Evolutionary conservation across 2,329 filamentous ascomycete species (phyloP).

Genomic region (Alternaria brassicicola): DNA sequence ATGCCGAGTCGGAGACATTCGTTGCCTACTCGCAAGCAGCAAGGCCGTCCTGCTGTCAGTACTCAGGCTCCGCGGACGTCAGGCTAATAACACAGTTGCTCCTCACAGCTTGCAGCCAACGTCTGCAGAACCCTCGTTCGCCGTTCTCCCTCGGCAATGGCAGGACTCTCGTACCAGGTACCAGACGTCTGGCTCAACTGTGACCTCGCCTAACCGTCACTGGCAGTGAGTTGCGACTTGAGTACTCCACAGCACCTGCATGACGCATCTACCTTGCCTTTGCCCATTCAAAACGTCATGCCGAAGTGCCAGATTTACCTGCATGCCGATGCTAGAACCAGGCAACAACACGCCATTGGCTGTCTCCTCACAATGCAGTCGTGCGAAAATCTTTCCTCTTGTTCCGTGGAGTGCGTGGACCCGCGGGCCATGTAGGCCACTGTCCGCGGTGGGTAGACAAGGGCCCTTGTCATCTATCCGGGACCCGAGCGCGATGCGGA

Average conservation of each 20-base stretch:
- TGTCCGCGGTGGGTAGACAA: not conserved
- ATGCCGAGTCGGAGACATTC: not conserved
- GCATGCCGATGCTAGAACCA: slow-evolving; percentile 8
- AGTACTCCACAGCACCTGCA: slow-evolving; percentile 2
- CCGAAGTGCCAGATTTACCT: not conserved
- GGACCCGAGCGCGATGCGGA: not conserved
- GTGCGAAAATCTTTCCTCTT: not conserved
- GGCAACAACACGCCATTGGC: not conserved
- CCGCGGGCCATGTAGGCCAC: not conserved
- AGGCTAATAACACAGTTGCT: not conserved
- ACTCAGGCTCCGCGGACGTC: slow-evolving; percentile 5
- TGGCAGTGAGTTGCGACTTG: not conserved
- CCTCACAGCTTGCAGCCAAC: not conserved
- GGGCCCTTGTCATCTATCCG: not conserved
- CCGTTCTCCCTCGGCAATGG: not conserved
- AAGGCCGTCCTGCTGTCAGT: not conserved
- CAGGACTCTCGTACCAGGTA: not conserved
- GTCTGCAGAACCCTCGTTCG: not conserved
- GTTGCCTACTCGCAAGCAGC: not conserved
- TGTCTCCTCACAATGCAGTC: not conserved
- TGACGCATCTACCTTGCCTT: not conserved
- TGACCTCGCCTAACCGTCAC: not conserved
- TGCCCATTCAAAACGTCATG: slow-evolving; percentile 4
- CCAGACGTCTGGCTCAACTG: not conserved
- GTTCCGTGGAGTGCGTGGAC: not conserved